Conservation (phyloP, 2,329 filamentous ascomycete species). For the Furcasterigmium sp. region DNA sequence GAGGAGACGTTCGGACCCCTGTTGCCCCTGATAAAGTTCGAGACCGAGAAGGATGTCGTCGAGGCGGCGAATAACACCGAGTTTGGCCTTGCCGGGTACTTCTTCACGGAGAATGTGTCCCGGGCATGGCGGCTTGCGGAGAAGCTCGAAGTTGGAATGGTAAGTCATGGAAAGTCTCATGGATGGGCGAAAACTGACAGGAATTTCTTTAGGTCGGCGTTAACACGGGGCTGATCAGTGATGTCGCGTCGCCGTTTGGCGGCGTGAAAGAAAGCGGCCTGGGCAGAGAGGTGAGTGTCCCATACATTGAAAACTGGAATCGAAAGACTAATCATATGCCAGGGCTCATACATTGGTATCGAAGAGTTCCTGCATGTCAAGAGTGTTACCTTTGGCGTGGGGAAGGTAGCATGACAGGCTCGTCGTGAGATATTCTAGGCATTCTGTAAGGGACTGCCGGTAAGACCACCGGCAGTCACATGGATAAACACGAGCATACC, state of each 20-base stretch:
- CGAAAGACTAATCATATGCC: no score
- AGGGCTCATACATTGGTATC: slow-evolving; percentile 11
- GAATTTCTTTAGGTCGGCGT: no score
- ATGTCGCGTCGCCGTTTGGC: slow-evolving; percentile 21
- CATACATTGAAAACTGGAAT: slow-evolving; percentile 13
- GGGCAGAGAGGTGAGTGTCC: slow-evolving; percentile 21
- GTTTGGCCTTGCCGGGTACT: slow-evolving; percentile 90
- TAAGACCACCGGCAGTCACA: no score
- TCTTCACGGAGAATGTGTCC: slow-evolving; percentile 67
- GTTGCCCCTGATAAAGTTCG: slow-evolving; percentile 82
- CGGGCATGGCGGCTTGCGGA: slow-evolving; percentile 59
- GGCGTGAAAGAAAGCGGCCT: slow-evolving; percentile 29
- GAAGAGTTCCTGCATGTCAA: slow-evolving; percentile 24
- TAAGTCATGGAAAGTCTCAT: no score
- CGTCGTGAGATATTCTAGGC: no score
- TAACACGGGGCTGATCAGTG: slow-evolving; percentile 44
- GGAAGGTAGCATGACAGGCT: no score
- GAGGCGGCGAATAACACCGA: slow-evolving; percentile 74
- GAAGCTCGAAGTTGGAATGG: slow-evolving; percentile 78
- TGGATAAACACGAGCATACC: no score
- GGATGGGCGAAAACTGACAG: no score
- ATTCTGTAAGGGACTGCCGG: no score
- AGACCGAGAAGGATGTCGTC: slow-evolving; percentile 84
- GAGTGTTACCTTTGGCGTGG: background rate
- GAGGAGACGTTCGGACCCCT: slow-evolving; percentile 98